Conservation (phyloP, 257 asterid species). For the Penstemon eatonii region DNA sequence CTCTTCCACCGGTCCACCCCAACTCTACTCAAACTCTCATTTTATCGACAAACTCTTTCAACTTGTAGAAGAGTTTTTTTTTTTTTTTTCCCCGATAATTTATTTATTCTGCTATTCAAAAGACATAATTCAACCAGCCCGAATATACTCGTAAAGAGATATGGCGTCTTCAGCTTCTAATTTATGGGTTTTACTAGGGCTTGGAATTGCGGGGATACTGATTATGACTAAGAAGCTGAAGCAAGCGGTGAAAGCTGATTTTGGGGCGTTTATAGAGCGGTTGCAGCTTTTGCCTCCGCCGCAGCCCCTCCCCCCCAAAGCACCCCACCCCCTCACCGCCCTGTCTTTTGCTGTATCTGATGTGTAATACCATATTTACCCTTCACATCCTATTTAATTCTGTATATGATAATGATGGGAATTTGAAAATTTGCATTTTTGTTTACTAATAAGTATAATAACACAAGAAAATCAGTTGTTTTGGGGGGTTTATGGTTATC, state of each 20-base stretch:
- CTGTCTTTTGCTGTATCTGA: slow-evolving; percentile 89
- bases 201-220: slow-evolving; percentile 91
- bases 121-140: not conserved
- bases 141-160: slow-evolving; percentile 4
- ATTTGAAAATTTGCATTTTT: no score
- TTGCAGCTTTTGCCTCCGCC: slow-evolving; percentile 97
- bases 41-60: not conserved
- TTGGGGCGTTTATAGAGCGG: slow-evolving; percentile 86
- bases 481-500: no score
- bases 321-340: slow-evolving; percentile 89
- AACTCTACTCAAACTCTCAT: not conserved
- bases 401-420: no score
- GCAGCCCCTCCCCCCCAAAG: slow-evolving; percentile 97
- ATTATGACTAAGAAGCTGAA: slow-evolving; percentile 80
- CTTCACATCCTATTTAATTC: not conserved
- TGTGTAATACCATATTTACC: slow-evolving; percentile 51
- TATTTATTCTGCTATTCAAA: not conserved
- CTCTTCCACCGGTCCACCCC: not conserved
- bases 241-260: slow-evolving; percentile 73
- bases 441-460: no score
- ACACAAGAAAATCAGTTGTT: no score
- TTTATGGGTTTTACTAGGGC: slow-evolving; percentile 88
- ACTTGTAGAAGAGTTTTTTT: not conserved
- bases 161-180: slow-evolving; percentile 80
- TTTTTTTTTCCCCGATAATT: not conserved